Conservation (phyloP, 176 grass and related monocot species). For the Oryza meridionalis region DNA sequence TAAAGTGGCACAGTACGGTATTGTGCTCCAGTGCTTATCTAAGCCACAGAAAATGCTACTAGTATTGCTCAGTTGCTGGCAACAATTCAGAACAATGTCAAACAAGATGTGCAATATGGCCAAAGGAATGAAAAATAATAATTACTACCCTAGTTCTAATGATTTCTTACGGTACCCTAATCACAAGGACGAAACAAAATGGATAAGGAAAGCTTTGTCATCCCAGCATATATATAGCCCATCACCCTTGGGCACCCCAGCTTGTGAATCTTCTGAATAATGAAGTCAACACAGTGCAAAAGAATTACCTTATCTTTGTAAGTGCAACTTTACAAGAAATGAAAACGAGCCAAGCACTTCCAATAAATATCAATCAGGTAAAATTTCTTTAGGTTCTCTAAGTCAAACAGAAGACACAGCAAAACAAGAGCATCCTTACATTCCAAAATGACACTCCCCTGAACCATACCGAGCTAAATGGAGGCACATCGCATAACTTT, state of each 20-base stretch:
- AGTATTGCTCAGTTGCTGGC: not conserved
- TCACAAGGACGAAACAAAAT: not conserved
- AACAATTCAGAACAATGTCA: not conserved
- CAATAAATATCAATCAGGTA: not conserved
- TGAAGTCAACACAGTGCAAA: not conserved
- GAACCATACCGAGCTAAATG: slow-evolving; percentile 5
- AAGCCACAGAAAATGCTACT: not conserved
- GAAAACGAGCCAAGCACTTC: not conserved
- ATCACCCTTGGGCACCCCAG: not conserved
- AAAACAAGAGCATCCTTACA: slow-evolving; percentile 1
- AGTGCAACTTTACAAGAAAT: not conserved
- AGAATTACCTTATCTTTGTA: not conserved
- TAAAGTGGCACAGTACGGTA: slow-evolving; percentile 25
- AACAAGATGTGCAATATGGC: not conserved
- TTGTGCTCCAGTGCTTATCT: not conserved
- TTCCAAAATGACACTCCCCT: slow-evolving; percentile 1
- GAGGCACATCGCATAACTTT: not conserved
- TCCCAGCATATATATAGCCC: not conserved
- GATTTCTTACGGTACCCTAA: not conserved
- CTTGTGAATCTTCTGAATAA: not conserved
- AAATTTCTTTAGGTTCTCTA: not conserved
- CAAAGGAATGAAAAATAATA: not conserved
- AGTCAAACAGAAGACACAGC: not conserved
- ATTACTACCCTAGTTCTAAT: not conserved
- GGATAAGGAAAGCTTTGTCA: not conserved